Evolutionary conservation across 345 rosid species (phyloP), one percentile per base, ranked within the genome.

Genomic region (Gossypium anomalum): DNA sequence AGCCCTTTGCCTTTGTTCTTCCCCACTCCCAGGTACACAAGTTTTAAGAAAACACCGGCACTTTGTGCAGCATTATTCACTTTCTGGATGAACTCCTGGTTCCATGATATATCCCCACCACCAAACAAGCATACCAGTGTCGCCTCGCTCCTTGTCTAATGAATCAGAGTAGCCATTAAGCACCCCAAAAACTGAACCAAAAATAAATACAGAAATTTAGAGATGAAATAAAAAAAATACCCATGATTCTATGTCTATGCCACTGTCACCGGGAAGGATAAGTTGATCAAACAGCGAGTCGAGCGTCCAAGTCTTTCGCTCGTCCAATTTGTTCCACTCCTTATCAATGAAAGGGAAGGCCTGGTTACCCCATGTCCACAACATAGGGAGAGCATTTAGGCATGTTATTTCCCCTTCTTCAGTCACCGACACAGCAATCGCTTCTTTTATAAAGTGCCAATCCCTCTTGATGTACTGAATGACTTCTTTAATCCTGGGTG

Each of bases 361-460:
- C 27, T 22, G 14, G 49, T 78, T 75, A n/a, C 89, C 91, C 94
- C 97, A 92, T 71, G 90, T 89, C 89, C 96, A 89, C 80, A 89
- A 85, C 98, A 93, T 90, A 48, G 87, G 89, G 70, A 94, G 80
- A 16, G 98, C 97, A 61, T 92, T 94, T 25, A 82, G 85, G 65
- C 82, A 83, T 80, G 79, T 88, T 38, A 92, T 92, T 58, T 78
- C 82, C 12, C 92, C 98, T 73, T 80, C 87, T 0, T 87, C 84
- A 63, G 86, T 93, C 79, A 94, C 80, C 20, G 88, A 96, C 68
- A 94, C 90, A 20, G 89, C 78, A 47, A 92, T 80, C 5, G 97
- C 79, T 49, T 83, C 86, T 75, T 86, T 87, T 80, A 78, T 74
- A 66, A 89, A 90, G 15, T 80, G 87, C 97, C 98, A 92, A 25